Conservation (phyloP, 768 basidiomycete genomes). For the Mycena haematopus region DNA sequence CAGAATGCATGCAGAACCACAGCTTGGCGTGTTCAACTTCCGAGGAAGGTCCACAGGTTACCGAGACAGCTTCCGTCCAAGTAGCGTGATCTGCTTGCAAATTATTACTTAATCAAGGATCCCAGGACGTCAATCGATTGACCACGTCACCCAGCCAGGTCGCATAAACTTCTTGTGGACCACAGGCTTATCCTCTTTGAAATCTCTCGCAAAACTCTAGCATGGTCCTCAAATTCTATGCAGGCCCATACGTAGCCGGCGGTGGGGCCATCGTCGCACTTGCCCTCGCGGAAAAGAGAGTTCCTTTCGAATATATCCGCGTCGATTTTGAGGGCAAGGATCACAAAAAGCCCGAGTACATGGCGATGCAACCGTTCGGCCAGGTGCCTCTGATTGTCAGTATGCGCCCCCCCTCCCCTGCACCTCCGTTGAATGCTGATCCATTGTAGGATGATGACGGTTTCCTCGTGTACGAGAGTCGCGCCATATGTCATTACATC, state of each 20-base stretch:
- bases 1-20: no score
- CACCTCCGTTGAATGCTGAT: not conserved
- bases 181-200: no score
- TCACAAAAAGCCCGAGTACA: not conserved
- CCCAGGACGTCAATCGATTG: no score
- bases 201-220: no score
- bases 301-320: not conserved
- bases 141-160: no score
- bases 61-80: no score
- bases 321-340: not conserved
- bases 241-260: not conserved
- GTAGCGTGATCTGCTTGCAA: no score
- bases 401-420: not conserved
- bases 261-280: not conserved
- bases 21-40: no score
- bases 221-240: slow-evolving; percentile 3
- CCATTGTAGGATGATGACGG: slow-evolving; percentile 10
- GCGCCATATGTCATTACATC: slow-evolving; percentile 13
- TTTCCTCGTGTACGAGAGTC: slow-evolving; percentile 13
- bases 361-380: slow-evolving; percentile 7
- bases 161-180: no score
- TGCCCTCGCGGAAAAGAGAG: not conserved
- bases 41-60: no score
- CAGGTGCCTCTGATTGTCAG: slow-evolving; percentile 1
- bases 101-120: no score